Evolutionary conservation across 2,329 filamentous ascomycete species (phyloP).

Genomic region (Diaporthe helianthi): DNA sequence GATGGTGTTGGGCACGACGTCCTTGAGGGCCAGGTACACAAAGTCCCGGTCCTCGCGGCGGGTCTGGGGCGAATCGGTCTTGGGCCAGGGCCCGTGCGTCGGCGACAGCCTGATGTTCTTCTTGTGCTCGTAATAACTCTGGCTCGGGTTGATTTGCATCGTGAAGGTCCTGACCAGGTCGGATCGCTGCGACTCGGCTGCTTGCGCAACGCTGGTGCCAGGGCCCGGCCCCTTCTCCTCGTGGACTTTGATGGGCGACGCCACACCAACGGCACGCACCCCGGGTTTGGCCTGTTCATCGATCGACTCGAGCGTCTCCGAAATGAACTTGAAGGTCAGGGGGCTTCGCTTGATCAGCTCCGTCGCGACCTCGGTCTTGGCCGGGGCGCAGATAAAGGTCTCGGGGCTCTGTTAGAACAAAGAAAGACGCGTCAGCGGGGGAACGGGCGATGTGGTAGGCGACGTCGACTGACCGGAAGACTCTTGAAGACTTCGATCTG

Average conservation of each 20-base stretch:
- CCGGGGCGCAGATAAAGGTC: conserved; percentile 59
- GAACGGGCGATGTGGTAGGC: neutral
- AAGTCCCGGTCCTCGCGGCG: conserved; percentile 41
- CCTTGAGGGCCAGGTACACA: conserved; percentile 46
- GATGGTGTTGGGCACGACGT: conserved; percentile 49
- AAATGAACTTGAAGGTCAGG: conserved; percentile 52
- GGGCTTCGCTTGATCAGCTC: conserved; percentile 55
- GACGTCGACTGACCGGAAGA: conserved; percentile 45
- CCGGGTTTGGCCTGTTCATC: conserved; percentile 34
- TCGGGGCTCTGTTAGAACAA: conserved; percentile 54
- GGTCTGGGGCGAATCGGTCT: conserved; percentile 35
- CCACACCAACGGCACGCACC: conserved; percentile 26
- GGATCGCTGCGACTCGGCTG: conserved; percentile 7
- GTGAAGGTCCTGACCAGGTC: conserved; percentile 47
- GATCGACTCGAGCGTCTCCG: conserved; percentile 37
- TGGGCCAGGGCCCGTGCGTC: conserved; percentile 53
- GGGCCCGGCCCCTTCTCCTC: neutral
- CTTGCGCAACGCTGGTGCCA: neutral
- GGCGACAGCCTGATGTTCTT: conserved; percentile 45
- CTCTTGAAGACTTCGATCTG: conserved; percentile 61
- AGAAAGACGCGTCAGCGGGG: neutral
- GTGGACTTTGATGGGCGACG: conserved; percentile 36
- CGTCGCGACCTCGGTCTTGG: conserved; percentile 47
- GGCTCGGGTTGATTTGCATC: conserved; percentile 49
- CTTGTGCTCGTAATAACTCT: conserved; percentile 53